These are phyloP conservation scores for Aspergillus sp. DNA, from an alignment of 2,329 filamentous ascomycete species.

Conservation along the genomic window DNA sequence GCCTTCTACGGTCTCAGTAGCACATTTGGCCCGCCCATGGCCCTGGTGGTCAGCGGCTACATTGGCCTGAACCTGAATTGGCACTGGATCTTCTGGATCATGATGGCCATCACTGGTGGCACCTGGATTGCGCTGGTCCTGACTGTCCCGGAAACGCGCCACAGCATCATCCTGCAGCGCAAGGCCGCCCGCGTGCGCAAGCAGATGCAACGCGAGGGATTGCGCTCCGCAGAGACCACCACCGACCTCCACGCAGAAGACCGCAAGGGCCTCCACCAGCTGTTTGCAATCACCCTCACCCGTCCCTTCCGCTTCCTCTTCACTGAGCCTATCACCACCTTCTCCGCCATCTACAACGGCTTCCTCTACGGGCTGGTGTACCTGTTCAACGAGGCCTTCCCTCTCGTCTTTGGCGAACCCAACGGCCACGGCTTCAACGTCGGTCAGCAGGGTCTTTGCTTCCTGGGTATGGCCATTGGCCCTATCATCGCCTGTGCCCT, in stretches of 20 bases:
- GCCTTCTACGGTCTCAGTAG: slow-evolving; percentile 39
- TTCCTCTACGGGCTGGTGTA: slow-evolving; percentile 75
- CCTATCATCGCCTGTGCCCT: slow-evolving; percentile 62
- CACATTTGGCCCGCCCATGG: slow-evolving; percentile 39
- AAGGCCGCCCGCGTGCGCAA: slow-evolving; percentile 56
- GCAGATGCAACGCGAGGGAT: slow-evolving; percentile 47
- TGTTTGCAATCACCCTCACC: slow-evolving; percentile 69
- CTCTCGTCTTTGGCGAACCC: slow-evolving; percentile 65
- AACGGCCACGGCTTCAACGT: slow-evolving; percentile 59
- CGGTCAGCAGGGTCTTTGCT: slow-evolving; percentile 58
- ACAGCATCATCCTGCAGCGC: slow-evolving; percentile 57
- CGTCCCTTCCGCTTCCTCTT: slow-evolving; percentile 56
- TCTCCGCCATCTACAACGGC: slow-evolving; percentile 47
- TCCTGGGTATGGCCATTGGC: slow-evolving; percentile 60
- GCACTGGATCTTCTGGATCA: slow-evolving; percentile 62
- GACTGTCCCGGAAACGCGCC: slow-evolving; percentile 56
- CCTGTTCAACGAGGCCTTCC: slow-evolving; percentile 72
- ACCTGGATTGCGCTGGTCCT: slow-evolving; percentile 52
- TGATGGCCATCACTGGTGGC: slow-evolving; percentile 56
- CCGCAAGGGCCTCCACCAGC: slow-evolving; percentile 69
- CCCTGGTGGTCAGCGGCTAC: slow-evolving; percentile 38
- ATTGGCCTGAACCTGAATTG: slow-evolving; percentile 24
- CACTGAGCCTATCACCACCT: slow-evolving; percentile 31
- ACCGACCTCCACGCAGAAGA: slow-evolving; percentile 35
- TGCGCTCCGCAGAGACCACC: slow-evolving; percentile 62